Base-by-base conservation (phyloP, 441 rosid genomes). In the Lepidium campestre region DNA sequence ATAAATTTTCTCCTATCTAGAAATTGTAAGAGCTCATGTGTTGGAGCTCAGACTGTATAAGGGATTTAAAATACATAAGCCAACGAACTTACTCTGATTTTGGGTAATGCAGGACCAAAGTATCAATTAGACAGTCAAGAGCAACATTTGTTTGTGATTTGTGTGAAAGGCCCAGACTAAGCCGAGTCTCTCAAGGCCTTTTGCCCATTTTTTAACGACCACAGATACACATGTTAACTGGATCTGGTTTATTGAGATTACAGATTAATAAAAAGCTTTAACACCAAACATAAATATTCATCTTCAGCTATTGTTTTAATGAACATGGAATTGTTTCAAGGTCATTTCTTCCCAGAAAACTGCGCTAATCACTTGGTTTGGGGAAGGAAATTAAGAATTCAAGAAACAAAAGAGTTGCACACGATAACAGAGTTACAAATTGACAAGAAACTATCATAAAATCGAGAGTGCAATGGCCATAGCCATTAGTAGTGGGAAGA, bases 371-470 rank as follows among this genome's bases (percentile, higher is more conserved):
- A 69, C 36, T 14, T 31, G 61, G 19, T 20, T 50, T 20, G 4
- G 5, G 36, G 52, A 34, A 12, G 39, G 10, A 6, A 50, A 59
- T 31, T 10, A 22, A 69, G 14, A 60, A 40, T 57, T 29, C 32
- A 47, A 48, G 64, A 40, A 40, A 32, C 14, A 34, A 59, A 19
- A 22, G 17, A 55, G 62, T 37, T 37, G 53, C 46, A 5, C 19
- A 8, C 46, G 44, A 72, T 65, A 55, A 72, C 55, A 50, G 14
- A 22, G 65, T 53, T 72, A 65, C 76, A 72, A 34, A 65, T 15
- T 6, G 41, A 65, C 57, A 65, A 57, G 22, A 57, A 49, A 49
- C 61, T 66, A 40, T 72, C 62, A 72, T 42, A 72, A 50, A 50
- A 65, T 65, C 27, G 44, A 72, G 36, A 65, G 36, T 3, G 46